A percentile compares a stretch with the other conserved stretches of the same genome.
Conservation (phyloP, 2,329 filamentous ascomycete species). For the Colletotrichum lini region DNA sequence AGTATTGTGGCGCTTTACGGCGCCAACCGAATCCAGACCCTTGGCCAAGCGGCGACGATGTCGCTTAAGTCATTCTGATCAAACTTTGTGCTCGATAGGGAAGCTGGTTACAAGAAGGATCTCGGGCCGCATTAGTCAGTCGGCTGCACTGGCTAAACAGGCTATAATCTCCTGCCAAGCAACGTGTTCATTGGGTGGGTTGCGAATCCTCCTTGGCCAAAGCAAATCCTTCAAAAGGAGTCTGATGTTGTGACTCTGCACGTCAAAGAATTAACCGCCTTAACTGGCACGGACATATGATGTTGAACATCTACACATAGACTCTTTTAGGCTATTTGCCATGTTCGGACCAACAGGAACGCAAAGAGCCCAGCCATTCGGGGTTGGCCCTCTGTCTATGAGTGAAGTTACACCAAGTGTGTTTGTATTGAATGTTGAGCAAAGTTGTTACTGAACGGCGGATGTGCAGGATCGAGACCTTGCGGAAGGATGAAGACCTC, state of each 20-base stretch:
- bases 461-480: background rate
- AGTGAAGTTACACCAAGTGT: too few species aligned
- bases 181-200: background rate
- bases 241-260: background rate
- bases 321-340: too few species aligned
- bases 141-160: background rate
- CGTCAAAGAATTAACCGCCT: background rate
- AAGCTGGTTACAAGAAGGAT: background rate
- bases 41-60: constrained; percentile 1
- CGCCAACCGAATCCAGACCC: background rate
- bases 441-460: background rate
- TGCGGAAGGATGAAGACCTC: background rate
- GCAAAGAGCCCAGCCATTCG: too few species aligned
- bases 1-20: too few species aligned
- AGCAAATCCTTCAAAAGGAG: background rate
- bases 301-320: too few species aligned
- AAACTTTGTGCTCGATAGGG: background rate
- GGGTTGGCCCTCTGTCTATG: too few species aligned
- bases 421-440: background rate
- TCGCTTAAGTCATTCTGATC: background rate
- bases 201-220: background rate
- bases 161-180: background rate
- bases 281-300: too few species aligned
- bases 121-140: background rate
- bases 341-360: too few species aligned